A percentile compares a stretch with the other conserved stretches of the same genome.
Evolutionary conservation across 2,329 filamentous ascomycete species (phyloP).

Genomic region (Microdochium bolleyi): DNA sequence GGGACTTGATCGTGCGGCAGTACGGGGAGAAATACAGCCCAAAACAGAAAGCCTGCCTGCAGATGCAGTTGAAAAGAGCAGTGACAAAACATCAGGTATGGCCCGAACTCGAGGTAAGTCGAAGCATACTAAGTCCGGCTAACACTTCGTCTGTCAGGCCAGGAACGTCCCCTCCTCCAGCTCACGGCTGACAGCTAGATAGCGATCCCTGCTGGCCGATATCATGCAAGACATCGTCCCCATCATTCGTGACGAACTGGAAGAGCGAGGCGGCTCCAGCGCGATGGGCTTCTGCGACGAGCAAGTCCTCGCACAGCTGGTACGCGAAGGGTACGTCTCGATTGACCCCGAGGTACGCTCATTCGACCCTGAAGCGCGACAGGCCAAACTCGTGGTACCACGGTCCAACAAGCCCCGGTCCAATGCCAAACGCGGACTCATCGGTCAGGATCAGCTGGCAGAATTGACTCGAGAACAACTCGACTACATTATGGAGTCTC

Average conservation of each 20-base stretch:
- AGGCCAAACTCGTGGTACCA: background rate
- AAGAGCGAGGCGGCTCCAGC: background rate
- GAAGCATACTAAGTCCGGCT: background rate
- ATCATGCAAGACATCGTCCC: background rate
- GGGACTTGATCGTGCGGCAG: background rate
- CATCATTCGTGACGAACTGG: background rate
- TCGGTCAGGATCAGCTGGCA: background rate
- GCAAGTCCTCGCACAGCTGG: background rate
- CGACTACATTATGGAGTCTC: background rate
- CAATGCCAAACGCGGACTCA: background rate
- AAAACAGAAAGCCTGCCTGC: background rate
- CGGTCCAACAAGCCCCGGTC: background rate
- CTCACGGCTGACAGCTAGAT: background rate
- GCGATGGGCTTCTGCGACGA: background rate
- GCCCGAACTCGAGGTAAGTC: background rate
- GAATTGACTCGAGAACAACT: background rate
- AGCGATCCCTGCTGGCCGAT: background rate
- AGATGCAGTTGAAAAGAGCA: background rate
- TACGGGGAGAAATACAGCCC: background rate
- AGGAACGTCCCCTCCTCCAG: background rate
- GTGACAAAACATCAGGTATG: background rate
- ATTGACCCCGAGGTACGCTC: background rate
- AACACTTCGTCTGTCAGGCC: background rate
- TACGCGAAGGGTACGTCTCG: background rate
- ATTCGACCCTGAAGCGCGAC: background rate